Evolutionary conservation across 177 flowering plant genomes (phyloP), one percentile per base, ranked within the genome.

Genomic region (Vitis hybrid): DNA sequence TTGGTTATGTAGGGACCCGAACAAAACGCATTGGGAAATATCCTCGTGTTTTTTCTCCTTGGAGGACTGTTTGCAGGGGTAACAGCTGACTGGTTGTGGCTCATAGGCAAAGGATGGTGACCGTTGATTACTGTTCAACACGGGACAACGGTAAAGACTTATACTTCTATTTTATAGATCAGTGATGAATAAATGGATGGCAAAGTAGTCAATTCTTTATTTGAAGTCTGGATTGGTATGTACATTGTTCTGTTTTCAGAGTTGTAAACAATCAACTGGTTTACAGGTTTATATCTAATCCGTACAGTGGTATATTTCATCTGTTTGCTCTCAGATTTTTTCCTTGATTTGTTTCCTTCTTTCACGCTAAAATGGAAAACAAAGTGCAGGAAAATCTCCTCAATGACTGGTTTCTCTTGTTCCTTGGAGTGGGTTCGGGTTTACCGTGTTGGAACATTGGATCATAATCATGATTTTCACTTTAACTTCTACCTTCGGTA

Each of bases 101-200:
- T 90, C 32, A 90, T 88, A 56, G 94, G 97, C 60, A 90, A 89
- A 75, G 88, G 88, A 18, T 87, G 92, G 92, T 88, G 76, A 87
- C 24, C 0, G 2, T 13, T 40, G 35, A 12, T 70, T 11, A 6
- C 40, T 2, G 60, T 17, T 40, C 11, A 7, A n/a, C 10, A 6
- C 50, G 0, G 10, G n/a, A 10, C 13, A 15, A 13, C 2, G 10
- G 46, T 62, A 15, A 14, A 62, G 30, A 35, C 46, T 62, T 35
- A 2, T 40, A n/a, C 32, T 40, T 6, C 0, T 35, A 57, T 57
- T 18, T 57, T 57, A 57, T 7, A 19, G 27, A 11, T 17, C 6
- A 24, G 24, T 21, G 60, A 18, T 57, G 18, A 3, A 6, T 57
- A 6, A 18, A 57, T 57, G 30, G 60, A 57, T 57, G 11, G 60